These are phyloP conservation scores for Leishmania major DNA, from an alignment of 208 protist genomes.

Conservation along the genomic window DNA sequence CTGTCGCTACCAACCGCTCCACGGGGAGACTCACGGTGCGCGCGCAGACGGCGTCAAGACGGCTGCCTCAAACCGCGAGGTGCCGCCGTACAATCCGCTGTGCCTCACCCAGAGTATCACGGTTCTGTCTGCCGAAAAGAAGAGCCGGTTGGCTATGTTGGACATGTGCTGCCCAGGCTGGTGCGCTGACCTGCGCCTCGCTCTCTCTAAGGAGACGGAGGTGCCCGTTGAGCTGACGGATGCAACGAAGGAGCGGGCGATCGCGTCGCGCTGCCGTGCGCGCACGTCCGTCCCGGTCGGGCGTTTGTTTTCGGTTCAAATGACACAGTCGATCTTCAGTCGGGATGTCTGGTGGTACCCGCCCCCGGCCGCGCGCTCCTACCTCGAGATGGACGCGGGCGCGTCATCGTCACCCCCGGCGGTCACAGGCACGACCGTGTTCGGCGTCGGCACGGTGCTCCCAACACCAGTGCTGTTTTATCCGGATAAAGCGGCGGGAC, in stretches of 20 bases:
- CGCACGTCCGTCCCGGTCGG: constrained; percentile 18
- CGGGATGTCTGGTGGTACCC: constrained; percentile 33
- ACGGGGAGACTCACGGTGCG: neutral
- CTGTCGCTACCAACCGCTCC: constrained; percentile 2
- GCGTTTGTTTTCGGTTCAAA: constrained; percentile 23
- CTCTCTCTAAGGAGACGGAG: constrained; percentile 19
- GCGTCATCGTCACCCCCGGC: neutral
- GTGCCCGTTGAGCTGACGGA: constrained; percentile 8
- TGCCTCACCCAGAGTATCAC: neutral
- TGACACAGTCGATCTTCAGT: constrained; percentile 1
- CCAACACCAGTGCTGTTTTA: constrained; percentile 7
- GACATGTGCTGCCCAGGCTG: constrained; percentile 48
- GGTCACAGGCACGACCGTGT: neutral
- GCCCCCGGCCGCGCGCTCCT: neutral
- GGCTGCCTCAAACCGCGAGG: neutral
- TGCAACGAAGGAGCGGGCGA: neutral
- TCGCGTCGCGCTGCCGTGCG: constrained; percentile 6
- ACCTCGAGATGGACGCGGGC: neutral
- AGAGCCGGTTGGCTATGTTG: neutral
- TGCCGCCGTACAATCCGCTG: constrained; percentile 15
- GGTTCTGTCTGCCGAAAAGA: constrained; percentile 6
- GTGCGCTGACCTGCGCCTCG: constrained; percentile 47
- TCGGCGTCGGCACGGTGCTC: constrained; percentile 11
- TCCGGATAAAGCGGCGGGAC: neutral
- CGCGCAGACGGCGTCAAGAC: neutral